A percentile compares a stretch with the other conserved stretches of the same genome.
Evolutionary conservation across 2,329 filamentous ascomycete species (phyloP).

Genomic region (Metarhizium anisopliae): DNA sequence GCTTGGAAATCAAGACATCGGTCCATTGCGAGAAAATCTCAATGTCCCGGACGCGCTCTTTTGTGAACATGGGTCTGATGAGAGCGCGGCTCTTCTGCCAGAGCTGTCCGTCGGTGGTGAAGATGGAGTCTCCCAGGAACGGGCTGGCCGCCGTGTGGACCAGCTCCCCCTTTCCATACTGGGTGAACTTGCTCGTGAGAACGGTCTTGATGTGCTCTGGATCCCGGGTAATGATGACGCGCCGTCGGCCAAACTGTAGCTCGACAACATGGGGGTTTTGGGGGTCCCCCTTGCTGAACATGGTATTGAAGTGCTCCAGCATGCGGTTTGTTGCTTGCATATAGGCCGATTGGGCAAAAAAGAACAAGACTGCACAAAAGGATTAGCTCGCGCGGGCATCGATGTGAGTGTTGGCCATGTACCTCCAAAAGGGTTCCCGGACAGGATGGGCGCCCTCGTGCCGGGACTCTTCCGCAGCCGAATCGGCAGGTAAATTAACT

Average conservation of each 20-base stretch:
- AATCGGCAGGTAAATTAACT: conserved; percentile 4
- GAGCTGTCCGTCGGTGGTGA: conserved; percentile 66
- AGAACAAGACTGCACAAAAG: background rate
- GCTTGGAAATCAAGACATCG: conserved; percentile 7
- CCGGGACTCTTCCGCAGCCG: conserved; percentile 7
- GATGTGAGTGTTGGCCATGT: background rate
- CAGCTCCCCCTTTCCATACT: conserved; percentile 71
- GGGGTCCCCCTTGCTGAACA: conserved; percentile 6
- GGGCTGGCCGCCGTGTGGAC: conserved; percentile 70
- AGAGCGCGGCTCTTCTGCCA: conserved; percentile 76
- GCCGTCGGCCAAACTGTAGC: conserved; percentile 39
- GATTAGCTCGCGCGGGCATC: background rate
- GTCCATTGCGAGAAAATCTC: conserved; percentile 57
- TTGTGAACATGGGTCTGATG: conserved; percentile 79
- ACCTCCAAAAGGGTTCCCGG: conserved; percentile 8
- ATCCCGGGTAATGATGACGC: conserved; percentile 70
- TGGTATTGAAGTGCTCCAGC: conserved; percentile 7
- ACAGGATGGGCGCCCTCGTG: conserved; percentile 6
- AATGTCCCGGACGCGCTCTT: conserved; percentile 73
- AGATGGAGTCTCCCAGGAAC: conserved; percentile 68
- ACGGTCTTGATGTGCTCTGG: conserved; percentile 88
- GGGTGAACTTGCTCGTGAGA: conserved; percentile 73
- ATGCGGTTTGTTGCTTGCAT: conserved; percentile 13
- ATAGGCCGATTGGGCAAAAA: conserved; percentile 6
- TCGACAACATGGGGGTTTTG: conserved; percentile 33